Percentiles rank a stretch among this genome's conserved stretches.
These are phyloP conservation scores for Fusarium longipes DNA, from an alignment of 2,329 filamentous ascomycete genomes.

Conservation along the genomic window DNA sequence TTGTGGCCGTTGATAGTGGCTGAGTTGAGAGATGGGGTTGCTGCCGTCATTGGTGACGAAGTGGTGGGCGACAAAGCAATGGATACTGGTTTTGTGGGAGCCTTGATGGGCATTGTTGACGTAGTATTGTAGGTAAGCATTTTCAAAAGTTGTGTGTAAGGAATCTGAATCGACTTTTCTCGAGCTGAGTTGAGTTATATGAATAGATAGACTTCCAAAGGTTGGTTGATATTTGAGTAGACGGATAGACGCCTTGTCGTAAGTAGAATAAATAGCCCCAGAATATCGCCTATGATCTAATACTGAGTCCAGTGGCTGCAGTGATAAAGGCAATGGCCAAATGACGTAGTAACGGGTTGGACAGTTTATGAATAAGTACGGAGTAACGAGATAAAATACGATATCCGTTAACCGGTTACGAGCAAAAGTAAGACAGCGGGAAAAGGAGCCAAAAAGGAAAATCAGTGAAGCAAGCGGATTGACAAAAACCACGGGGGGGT, in stretches of 20 bases:
- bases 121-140: constrained; percentile 65
- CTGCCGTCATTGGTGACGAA: constrained; percentile 40
- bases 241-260: background rate
- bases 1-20: constrained; percentile 48
- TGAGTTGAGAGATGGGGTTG: constrained; percentile 45
- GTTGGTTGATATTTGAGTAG: background rate
- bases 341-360: constrained; percentile 26
- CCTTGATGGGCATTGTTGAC: constrained; percentile 58
- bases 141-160: constrained; percentile 26
- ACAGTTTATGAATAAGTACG: constrained; percentile 14
- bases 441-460: constrained; percentile 21
- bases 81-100: constrained; percentile 50
- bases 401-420: background rate
- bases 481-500: constrained; percentile 20
- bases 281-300: background rate
- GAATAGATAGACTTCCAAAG: constrained; percentile 1
- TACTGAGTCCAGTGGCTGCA: constrained; percentile 1
- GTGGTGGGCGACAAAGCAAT: constrained; percentile 37
- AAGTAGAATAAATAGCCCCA: background rate
- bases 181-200: background rate
- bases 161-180: constrained; percentile 7
- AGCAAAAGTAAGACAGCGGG: constrained; percentile 21
- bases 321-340: constrained; percentile 25
- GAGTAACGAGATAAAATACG: background rate
- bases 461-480: constrained; percentile 19